phyloP scores from a whole-genome alignment of 2,329 filamentous ascomycete species.

The Dactylellina drechsleri region DNA sequence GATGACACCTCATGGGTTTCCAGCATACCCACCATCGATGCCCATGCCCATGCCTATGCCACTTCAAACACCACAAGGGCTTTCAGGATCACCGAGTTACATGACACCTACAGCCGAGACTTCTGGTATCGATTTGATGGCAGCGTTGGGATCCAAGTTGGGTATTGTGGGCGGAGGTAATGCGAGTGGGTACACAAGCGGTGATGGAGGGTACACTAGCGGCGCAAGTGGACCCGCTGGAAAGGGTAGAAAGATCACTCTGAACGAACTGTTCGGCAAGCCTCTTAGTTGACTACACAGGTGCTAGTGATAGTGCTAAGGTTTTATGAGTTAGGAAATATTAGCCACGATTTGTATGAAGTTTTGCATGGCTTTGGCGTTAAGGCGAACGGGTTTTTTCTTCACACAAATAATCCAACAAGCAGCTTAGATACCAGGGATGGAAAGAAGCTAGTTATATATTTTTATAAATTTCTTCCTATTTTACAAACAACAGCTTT shows the following conservation, averaged over 20 bases:
- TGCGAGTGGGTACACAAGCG: conserved; percentile 43
- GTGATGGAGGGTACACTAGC: conserved; percentile 45
- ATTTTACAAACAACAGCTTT: too few relatives aligned
- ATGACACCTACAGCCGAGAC: conserved; percentile 35
- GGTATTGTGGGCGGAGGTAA: conserved; percentile 27
- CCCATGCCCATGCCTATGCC: conserved; percentile 17
- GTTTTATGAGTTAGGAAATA: too few relatives aligned
- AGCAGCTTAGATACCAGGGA: too few relatives aligned
- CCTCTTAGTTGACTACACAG: conserved; percentile 9
- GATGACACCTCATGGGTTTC: background rate
- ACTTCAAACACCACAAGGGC: conserved; percentile 5
- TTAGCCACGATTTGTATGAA: too few relatives aligned
- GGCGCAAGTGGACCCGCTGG: conserved; percentile 19
- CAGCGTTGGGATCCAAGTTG: conserved; percentile 47
- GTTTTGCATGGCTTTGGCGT: too few relatives aligned
- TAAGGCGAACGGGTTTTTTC: too few relatives aligned
- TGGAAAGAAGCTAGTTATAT: too few relatives aligned
- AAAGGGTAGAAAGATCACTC: conserved; percentile 41
- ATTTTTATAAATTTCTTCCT: too few relatives aligned
- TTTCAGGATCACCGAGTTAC: conserved; percentile 25
- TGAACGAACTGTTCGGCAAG: conserved; percentile 46
- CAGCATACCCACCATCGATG: conserved; percentile 1
- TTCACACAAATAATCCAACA: too few relatives aligned
- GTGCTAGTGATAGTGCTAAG: background rate
- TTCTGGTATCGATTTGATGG: conserved; percentile 45